phyloP scores from a whole-genome alignment of 2,329 filamentous ascomycete species.

The Pseudocercospora cruenta region DNA sequence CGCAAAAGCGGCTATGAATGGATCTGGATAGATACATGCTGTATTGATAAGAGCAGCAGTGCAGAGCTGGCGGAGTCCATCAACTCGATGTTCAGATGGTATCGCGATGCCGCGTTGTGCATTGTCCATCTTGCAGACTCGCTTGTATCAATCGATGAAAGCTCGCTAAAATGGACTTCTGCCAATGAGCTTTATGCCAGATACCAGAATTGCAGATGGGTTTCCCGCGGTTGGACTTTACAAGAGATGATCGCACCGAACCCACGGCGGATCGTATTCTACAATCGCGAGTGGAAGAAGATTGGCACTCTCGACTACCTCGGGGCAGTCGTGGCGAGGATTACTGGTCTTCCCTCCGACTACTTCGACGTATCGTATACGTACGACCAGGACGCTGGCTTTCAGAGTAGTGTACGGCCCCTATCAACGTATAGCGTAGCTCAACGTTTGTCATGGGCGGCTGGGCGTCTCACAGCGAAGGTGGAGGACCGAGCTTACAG shows the following conservation, averaged over 20 bases:
- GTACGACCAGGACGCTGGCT: neutral
- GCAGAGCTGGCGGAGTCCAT: conserved; percentile 21
- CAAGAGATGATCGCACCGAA: conserved; percentile 22
- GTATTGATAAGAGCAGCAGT: conserved; percentile 24
- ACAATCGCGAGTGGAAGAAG: neutral
- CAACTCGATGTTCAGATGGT: conserved; percentile 23
- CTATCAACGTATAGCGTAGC: neutral
- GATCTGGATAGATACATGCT: conserved; percentile 23
- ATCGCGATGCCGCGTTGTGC: conserved; percentile 6
- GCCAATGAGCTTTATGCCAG: neutral
- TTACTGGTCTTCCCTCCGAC: neutral
- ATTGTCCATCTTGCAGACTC: neutral
- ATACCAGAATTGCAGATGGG: conserved; percentile 15
- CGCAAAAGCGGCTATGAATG: neutral
- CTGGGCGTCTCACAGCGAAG: conserved; percentile 18
- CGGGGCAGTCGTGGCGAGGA: neutral
- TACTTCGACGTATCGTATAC: neutral
- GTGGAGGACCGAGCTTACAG: conserved; percentile 50
- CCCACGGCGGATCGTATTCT: conserved; percentile 13
- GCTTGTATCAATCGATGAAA: neutral
- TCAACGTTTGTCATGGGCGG: conserved; percentile 20
- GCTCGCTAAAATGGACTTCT: neutral
- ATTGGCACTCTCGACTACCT: neutral
- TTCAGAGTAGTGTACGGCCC: no score
- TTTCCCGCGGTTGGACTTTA: conserved; percentile 24